phyloP scores from a whole-genome alignment of 2,329 filamentous ascomycete genomes.

The Ophiostoma tasmaniense region DNA sequence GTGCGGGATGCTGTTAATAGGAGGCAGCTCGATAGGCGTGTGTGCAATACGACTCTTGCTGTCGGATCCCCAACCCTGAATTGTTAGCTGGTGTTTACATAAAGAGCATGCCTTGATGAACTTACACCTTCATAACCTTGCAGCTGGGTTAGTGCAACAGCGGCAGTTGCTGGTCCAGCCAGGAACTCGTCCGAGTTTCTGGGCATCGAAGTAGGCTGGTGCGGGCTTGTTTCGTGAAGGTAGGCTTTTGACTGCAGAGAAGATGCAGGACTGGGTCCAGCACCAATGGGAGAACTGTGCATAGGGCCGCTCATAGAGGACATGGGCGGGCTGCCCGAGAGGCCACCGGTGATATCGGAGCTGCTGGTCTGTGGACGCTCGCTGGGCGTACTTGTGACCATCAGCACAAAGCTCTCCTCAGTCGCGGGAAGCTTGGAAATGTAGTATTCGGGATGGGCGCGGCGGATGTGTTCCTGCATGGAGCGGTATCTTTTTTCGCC shows the following conservation, averaged over 20 bases:
- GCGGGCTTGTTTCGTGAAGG: constrained; percentile 52
- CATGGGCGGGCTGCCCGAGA: constrained; percentile 7
- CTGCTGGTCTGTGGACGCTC: constrained; percentile 25
- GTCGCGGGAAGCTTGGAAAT: constrained; percentile 96
- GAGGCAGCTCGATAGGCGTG: constrained; percentile 64
- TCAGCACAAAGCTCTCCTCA: constrained; percentile 92
- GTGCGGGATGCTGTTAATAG: constrained; percentile 48
- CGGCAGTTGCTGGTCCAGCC: constrained; percentile 61
- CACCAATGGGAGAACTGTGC: constrained; percentile 2
- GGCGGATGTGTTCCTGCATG: constrained; percentile 98
- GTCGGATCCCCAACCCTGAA: constrained; percentile 63
- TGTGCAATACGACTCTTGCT: constrained; percentile 57
- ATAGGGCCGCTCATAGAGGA: neutral
- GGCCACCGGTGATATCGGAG: constrained; percentile 6
- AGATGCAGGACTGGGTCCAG: neutral
- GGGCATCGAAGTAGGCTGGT: constrained; percentile 42
- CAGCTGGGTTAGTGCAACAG: constrained; percentile 78
- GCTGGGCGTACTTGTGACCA: constrained; percentile 82
- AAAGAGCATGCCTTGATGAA: neutral
- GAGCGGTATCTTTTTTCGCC: constrained; percentile 71
- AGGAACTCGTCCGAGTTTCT: constrained; percentile 61
- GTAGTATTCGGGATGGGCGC: constrained; percentile 94
- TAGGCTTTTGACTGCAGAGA: constrained; percentile 36
- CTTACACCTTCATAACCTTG: constrained; percentile 62
- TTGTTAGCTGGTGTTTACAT: neutral